Percentiles rank a stretch among this genome's conserved stretches.
Conservation (phyloP, 2,329 filamentous ascomycete genomes). For the Fusarium sp. region DNA sequence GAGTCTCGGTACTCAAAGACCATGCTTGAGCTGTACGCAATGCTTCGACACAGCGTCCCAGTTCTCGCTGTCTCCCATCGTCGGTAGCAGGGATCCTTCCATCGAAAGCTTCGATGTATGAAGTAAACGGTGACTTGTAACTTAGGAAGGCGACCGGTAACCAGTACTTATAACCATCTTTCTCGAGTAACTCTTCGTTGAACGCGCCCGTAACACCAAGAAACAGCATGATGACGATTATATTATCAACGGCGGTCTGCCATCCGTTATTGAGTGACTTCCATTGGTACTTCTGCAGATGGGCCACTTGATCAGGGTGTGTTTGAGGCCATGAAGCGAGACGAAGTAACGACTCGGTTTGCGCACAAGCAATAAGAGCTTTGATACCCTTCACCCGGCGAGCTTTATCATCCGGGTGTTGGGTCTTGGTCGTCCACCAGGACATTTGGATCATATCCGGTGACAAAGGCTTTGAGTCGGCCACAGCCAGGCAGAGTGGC, state of each 20-base stretch:
- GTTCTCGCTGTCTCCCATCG: not conserved
- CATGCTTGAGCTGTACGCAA: not conserved
- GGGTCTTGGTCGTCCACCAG: not conserved
- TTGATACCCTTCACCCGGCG: not conserved
- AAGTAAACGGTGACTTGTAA: rapidly evolving
- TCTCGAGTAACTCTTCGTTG: rapidly evolving
- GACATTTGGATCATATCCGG: slow-evolving; percentile 11
- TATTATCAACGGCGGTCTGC: not conserved
- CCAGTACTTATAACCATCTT: not conserved
- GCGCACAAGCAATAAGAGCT: slow-evolving; percentile 5
- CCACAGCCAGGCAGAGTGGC: not conserved
- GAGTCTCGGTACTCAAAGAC: rapidly evolving
- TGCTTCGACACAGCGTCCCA: not conserved
- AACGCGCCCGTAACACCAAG: not conserved
- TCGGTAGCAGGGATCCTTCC: rapidly evolving
- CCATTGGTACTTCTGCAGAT: not conserved
- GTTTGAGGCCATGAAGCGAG: not conserved
- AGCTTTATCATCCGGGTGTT: rapidly evolving
- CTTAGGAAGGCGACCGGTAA: not conserved
- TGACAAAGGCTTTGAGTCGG: not conserved
- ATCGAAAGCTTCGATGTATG: not conserved
- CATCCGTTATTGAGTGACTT: not conserved
- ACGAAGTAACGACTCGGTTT: not conserved
- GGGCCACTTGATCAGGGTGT: not conserved
- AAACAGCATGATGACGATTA: not conserved